A percentile compares a stretch with the other conserved stretches of the same genome.
Evolutionary conservation across 106 monocot genomes (phyloP).

Genomic region (Allium sativum): DNA sequence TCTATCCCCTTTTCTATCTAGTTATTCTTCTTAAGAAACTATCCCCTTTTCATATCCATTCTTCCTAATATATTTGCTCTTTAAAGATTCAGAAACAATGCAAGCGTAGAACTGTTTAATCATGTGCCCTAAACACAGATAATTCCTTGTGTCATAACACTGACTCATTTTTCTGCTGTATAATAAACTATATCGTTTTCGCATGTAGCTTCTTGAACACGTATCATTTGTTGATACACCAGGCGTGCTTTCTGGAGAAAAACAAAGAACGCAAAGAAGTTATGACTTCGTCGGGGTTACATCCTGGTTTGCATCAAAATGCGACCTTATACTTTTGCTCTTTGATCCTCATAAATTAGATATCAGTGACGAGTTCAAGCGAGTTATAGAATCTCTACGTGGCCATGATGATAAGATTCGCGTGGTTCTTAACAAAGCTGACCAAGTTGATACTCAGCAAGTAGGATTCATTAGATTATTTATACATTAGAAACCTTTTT

Average conservation of each 20-base stretch:
- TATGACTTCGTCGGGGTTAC: constrained; percentile 95
- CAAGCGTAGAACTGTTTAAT: no score
- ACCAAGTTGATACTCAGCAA: constrained; percentile 95
- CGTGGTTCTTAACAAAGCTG: constrained; percentile 84
- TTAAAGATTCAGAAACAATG: no score
- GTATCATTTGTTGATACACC: constrained; percentile 93
- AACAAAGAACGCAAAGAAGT: constrained; percentile 84
- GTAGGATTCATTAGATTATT: constrained; percentile 12
- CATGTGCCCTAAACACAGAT: no score
- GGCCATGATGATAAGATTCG: constrained; percentile 98
- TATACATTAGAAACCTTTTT: background rate
- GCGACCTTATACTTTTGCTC: constrained; percentile 84
- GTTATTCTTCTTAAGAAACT: no score
- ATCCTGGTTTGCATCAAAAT: constrained; percentile 95
- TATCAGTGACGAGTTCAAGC: constrained; percentile 93
- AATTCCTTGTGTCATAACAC: no score
- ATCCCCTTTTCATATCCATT: no score
- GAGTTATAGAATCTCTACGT: constrained; percentile 74
- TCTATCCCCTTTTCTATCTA: no score
- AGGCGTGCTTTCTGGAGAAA: constrained; percentile 92
- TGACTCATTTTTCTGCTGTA: background rate
- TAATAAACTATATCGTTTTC: constrained; percentile 1
- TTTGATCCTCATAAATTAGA: constrained; percentile 98
- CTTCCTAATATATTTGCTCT: no score
- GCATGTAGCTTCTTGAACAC: constrained; percentile 68